A percentile compares a stretch with the other conserved stretches of the same genome.
phyloP scores from a whole-genome alignment of 106 monocot species.

The Allium cepa region DNA sequence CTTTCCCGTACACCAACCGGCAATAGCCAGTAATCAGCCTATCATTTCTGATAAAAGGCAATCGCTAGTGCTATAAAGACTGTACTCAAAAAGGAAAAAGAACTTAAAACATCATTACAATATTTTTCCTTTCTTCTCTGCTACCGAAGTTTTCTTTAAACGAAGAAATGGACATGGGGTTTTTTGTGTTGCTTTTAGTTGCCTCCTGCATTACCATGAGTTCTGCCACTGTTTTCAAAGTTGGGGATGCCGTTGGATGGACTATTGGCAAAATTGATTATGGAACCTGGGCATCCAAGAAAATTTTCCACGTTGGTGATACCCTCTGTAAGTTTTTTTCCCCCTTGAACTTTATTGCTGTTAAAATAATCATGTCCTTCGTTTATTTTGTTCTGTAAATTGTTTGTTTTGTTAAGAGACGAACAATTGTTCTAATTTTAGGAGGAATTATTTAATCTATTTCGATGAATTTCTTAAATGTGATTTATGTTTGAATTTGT shows the following conservation, averaged over 20 bases:
- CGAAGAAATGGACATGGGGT: not conserved
- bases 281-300: slow-evolving; percentile 31
- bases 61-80: not conserved
- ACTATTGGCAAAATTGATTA: slow-evolving; percentile 39
- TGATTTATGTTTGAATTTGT: too few species aligned
- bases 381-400: too few species aligned
- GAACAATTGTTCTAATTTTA: too few species aligned
- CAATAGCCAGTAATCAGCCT: not conserved
- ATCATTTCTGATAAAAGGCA: not conserved
- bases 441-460: too few species aligned
- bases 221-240: slow-evolving; percentile 26
- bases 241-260: slow-evolving; percentile 43
- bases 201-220: not conserved
- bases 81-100: not conserved
- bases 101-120: not conserved
- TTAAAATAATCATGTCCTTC: too few species aligned
- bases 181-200: not conserved
- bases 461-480: too few species aligned
- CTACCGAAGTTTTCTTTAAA: not conserved
- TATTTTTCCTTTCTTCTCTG: not conserved
- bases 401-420: too few species aligned
- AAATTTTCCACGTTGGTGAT: slow-evolving; percentile 40
- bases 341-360: not conserved
- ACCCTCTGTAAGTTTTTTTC: slow-evolving; percentile 25
- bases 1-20: not conserved